Evolutionary conservation across 176 grass and related monocot species (phyloP).

Genomic region (Triticum monococcum): DNA sequence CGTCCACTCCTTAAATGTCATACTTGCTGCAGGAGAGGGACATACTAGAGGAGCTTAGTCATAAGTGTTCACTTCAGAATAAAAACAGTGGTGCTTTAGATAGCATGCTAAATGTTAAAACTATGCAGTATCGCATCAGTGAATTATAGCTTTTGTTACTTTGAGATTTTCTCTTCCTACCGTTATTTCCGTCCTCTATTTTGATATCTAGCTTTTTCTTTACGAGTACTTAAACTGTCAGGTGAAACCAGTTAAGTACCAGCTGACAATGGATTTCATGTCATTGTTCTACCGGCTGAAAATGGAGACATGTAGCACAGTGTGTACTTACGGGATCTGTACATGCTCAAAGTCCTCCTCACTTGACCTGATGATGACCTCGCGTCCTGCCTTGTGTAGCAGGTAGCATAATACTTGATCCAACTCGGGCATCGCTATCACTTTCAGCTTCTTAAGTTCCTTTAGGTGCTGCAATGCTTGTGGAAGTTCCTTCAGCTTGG

Average conservation of each 20-base stretch:
- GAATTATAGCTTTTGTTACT: not conserved
- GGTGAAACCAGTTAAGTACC: not conserved
- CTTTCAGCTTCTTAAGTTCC: slow-evolving; percentile 16
- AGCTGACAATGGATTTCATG: not conserved
- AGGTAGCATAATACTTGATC: not conserved
- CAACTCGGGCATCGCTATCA: slow-evolving; percentile 6
- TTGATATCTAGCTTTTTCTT: not conserved
- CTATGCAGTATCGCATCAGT: not conserved
- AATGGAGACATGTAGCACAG: not conserved
- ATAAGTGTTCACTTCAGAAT: not conserved
- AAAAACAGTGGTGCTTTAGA: too few relatives aligned
- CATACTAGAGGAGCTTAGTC: not conserved
- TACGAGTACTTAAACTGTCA: not conserved
- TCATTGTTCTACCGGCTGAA: not conserved
- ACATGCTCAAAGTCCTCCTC: slow-evolving; percentile 17
- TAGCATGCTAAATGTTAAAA: not conserved
- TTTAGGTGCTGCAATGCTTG: slow-evolving; percentile 5
- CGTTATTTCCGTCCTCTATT: not conserved
- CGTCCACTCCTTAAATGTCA: not conserved
- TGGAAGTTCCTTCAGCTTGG: slow-evolving; percentile 8
- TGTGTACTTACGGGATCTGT: slow-evolving; percentile 14
- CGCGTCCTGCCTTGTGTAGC: not conserved
- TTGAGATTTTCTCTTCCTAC: not conserved
- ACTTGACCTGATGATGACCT: slow-evolving; percentile 6
- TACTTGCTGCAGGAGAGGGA: not conserved